phyloP scores from a whole-genome alignment of 257 asterid species.

The Solanum sitiens region DNA sequence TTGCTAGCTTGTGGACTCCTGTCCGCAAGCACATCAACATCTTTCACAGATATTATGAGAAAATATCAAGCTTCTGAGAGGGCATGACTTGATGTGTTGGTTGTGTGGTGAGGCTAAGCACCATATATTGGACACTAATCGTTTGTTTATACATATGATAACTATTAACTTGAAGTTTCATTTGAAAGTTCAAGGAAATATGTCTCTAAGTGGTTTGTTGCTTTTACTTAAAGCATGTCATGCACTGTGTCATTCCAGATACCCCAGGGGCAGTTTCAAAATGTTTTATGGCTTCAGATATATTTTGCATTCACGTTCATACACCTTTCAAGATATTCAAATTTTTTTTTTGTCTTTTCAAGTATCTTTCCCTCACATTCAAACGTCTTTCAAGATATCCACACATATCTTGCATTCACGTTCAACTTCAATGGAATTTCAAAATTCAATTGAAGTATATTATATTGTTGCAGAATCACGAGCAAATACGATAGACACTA shows the following conservation, averaged over 20 bases:
- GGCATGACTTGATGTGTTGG: slow-evolving; percentile 1
- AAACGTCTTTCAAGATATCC: background rate
- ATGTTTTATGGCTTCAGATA: background rate
- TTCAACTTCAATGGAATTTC: background rate
- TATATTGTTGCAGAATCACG: no score
- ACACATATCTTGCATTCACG: background rate
- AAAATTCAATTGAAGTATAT: background rate
- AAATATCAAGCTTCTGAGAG: slow-evolving; percentile 11
- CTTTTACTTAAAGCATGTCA: background rate
- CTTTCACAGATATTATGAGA: background rate
- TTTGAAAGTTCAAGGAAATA: background rate
- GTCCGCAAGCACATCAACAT: background rate
- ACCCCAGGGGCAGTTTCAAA: background rate
- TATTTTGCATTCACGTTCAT: no score
- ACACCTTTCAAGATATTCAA: no score
- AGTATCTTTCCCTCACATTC: background rate
- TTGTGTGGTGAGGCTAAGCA: background rate
- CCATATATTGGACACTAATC: background rate
- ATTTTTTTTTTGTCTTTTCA: no score
- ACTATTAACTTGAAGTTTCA: background rate
- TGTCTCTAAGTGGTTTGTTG: background rate
- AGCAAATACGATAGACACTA: background rate
- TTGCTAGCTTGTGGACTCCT: background rate
- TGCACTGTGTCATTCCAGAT: background rate
- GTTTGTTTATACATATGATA: background rate